Evolutionary conservation across 495 filamentous ascomycete species (phyloP).

Genomic region (Penicillium pulvis): DNA sequence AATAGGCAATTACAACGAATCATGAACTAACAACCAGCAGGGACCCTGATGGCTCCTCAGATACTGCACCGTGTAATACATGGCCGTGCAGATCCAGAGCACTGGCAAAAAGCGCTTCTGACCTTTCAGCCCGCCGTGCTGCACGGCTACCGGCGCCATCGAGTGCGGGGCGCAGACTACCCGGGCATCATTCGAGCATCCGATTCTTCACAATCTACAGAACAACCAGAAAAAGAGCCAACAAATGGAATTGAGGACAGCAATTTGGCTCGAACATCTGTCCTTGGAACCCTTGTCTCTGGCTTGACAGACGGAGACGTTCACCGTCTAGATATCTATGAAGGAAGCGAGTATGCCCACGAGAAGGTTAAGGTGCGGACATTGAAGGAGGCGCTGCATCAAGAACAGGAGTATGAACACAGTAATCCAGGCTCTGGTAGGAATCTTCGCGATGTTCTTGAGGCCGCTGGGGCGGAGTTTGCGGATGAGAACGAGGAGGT

Average conservation of each 20-base stretch:
- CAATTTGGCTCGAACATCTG: slow-evolving; percentile 36
- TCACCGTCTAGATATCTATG: slow-evolving; percentile 76
- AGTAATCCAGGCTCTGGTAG: slow-evolving; percentile 13
- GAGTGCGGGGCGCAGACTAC: slow-evolving; percentile 71
- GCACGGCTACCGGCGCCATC: slow-evolving; percentile 68
- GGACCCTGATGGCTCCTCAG: slow-evolving; percentile 72
- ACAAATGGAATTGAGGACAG: not conserved
- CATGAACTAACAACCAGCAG: slow-evolving; percentile 19
- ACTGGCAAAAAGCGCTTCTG: slow-evolving; percentile 56
- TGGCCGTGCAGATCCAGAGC: slow-evolving; percentile 52
- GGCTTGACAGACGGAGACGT: slow-evolving; percentile 80
- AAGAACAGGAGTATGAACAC: not conserved
- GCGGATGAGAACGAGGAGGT: slow-evolving; percentile 53
- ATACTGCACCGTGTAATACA: slow-evolving; percentile 85
- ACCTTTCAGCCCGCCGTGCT: slow-evolving; percentile 75
- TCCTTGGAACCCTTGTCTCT: slow-evolving; percentile 77
- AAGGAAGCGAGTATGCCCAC: slow-evolving; percentile 74
- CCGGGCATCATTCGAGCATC: slow-evolving; percentile 69
- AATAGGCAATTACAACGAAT: not conserved
- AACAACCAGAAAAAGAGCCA: not conserved
- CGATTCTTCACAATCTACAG: not conserved
- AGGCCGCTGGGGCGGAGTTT: slow-evolving; percentile 30
- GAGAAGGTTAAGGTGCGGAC: slow-evolving; percentile 59
- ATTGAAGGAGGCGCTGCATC: slow-evolving; percentile 43
- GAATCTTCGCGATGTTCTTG: slow-evolving; percentile 35